Base-by-base conservation (phyloP, 805 yeast species). In the Saturnispora hagleri region DNA sequence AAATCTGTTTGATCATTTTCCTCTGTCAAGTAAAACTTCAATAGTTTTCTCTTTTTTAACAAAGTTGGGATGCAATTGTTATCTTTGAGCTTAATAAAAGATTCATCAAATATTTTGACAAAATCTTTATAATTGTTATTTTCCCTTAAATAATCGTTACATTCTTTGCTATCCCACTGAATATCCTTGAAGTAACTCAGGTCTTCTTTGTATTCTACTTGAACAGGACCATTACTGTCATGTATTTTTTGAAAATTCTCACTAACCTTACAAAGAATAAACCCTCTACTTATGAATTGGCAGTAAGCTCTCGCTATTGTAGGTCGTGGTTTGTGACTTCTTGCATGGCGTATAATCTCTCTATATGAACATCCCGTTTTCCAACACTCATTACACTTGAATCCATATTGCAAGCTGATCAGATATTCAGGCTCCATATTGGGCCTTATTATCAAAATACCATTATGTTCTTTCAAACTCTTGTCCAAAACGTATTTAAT, bases 371-470 rank as follows among this genome's bases (percentile, higher is more conserved):
- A 27, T 2, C 38, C 46, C 7, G 28, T n/a, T 26, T 51, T 51
- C 20, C 51, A 28, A 51, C 58, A 55, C 17, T 43, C 38, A 34
- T 53, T 50, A 45, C 58, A 55, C 35, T 53, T 47, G 27, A 33
- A 55, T 13, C 48, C 47, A 4, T 40, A 10, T 15, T 28, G 28
- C 15, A 55, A 34, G 5, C 49, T 46, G 5, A 48, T 28, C 4
- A 53, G 33, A n/a, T 50, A 48, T 15, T 55, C 56, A 5, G 58
- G 56, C 24, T 51, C 51, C 27, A 36, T 34, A 28, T 46, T 38
- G 3, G 46, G 45, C 20, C 46, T n/a, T 15, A 38, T 8, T 3
- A 46, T 35, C n/a, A 48, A 33, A 5, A 15, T 17, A 9, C 24
- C 24, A 18, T 42, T 45, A 15, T 28, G 22, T 15, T 27, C 45